Base-by-base conservation (phyloP, 441 rosid genomes). In the Populus hybrid region DNA sequence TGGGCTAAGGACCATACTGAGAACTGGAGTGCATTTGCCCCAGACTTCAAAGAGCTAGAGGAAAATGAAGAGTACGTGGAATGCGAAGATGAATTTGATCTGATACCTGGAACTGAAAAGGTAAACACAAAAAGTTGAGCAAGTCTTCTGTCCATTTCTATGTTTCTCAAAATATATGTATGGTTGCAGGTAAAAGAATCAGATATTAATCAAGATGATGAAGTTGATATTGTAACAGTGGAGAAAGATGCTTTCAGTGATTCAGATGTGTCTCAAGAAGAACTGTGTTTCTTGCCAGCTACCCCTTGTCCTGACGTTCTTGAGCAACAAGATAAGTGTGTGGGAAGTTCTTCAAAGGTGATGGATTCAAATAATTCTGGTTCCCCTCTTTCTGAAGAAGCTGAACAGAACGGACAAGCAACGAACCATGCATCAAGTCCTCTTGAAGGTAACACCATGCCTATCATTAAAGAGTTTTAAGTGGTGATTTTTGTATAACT, bases 11-110 rank as follows among this genome's bases (percentile, higher is more conserved):
- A 96, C 74, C 92, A 96, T 79, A 91, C 96, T 6, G 99, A 96
- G 85, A 96, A 96, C 75, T 96, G 98, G 99, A 96, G 99, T 82
- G 98, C 99, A 36, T 96, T 96, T 86, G 98, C 98, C 79, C 98
- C 99, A 8, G 98, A 96, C 83, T 96, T 95, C 79, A 94, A 94
- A 82, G 99, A 95, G 90, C 97, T 95, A 9, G 98, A 94, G 89
- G 99, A 95, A 84, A 95, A 94, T 82, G 99, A 95, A 84, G 99
- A 95, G 85, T 95, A 95, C 69, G 92, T 95, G 70, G 98, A 95
- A 86, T 89, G 94, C 2, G 99, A 95, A 84, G 99, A 95, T 81
- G 98, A 95, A 77, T 95, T 95, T 84, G 98, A 95, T 88, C 71
- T 92, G 84, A 82, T 89, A 71, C 97, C 94, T 79, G 98, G 92